A percentile compares a stretch with the other conserved stretches of the same genome.
Evolutionary conservation across 78 protist species (phyloP).

Genomic region (Guillardia theta): DNA sequence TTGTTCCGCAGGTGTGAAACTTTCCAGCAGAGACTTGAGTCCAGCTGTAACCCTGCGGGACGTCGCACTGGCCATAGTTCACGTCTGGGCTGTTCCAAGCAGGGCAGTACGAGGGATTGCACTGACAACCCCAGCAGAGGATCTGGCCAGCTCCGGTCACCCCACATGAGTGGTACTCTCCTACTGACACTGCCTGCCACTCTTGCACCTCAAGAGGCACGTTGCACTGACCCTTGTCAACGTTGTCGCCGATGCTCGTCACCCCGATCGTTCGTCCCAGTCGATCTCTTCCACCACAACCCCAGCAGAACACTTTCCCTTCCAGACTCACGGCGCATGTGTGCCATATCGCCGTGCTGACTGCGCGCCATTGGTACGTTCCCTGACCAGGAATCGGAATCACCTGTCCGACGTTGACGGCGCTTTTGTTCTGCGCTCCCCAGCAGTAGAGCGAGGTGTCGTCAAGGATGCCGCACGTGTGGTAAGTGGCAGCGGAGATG

Average conservation of each 20-base stretch:
- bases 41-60: not conserved
- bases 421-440: not conserved
- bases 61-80: not conserved
- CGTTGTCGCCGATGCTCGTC: not conserved
- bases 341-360: not conserved
- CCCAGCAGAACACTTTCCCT: not conserved
- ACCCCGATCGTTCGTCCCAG: not conserved
- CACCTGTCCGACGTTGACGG: not conserved
- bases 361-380: not conserved
- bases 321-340: not conserved
- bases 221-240: not conserved
- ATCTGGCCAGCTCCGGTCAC: not conserved
- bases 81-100: not conserved
- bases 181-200: not conserved
- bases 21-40: not conserved
- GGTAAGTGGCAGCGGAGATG: not conserved
- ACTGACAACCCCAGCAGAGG: slow-evolving; percentile 3
- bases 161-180: not conserved
- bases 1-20: not conserved
- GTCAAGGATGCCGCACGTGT: not conserved
- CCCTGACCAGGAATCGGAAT: not conserved
- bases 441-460: not conserved
- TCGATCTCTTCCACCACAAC: not conserved
- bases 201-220: not conserved
- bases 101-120: not conserved